Evolutionary conservation across 1,139 yeast species (phyloP).

Genomic region (Zygoascus meyerae): DNA sequence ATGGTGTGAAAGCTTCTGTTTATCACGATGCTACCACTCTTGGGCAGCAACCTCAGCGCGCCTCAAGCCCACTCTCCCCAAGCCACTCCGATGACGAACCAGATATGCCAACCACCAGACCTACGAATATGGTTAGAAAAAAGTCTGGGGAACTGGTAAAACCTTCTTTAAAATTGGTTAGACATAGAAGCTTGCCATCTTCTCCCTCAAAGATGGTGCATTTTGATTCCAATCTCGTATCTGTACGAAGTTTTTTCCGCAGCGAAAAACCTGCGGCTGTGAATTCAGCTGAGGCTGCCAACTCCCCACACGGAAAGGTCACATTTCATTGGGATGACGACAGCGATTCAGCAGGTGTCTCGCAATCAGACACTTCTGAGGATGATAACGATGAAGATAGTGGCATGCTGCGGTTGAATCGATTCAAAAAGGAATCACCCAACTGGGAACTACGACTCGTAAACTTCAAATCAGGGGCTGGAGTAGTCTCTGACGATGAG

Average conservation of each 20-base stretch:
- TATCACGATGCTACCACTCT: too few species aligned
- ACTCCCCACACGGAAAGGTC: slow-evolving; percentile 45
- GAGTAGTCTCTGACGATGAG: slow-evolving; percentile 6
- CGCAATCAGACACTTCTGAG: slow-evolving; percentile 27
- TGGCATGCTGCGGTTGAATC: slow-evolving; percentile 17
- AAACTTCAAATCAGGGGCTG: neutral
- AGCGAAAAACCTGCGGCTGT: slow-evolving; percentile 73
- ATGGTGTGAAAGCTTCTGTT: too few species aligned
- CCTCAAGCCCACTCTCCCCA: too few species aligned
- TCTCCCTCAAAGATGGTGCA: slow-evolving; percentile 77
- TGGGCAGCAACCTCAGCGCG: too few species aligned
- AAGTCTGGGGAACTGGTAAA: slow-evolving; percentile 80
- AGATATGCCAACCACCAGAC: too few species aligned
- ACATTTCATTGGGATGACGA: slow-evolving; percentile 31
- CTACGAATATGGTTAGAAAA: slow-evolving; percentile 41
- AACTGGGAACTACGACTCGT: neutral
- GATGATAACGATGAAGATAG: slow-evolving; percentile 16
- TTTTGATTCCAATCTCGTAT: slow-evolving; percentile 60
- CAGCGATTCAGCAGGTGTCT: slow-evolving; percentile 30
- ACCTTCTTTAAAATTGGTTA: slow-evolving; percentile 56
- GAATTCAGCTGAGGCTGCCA: slow-evolving; percentile 40
- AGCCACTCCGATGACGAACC: too few species aligned
- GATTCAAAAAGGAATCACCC: too few species aligned
- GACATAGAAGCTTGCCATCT: slow-evolving; percentile 64
- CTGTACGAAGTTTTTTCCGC: slow-evolving; percentile 65